phyloP scores from a whole-genome alignment of 805 yeast genomes.

The Ogataea polymorpha region DNA sequence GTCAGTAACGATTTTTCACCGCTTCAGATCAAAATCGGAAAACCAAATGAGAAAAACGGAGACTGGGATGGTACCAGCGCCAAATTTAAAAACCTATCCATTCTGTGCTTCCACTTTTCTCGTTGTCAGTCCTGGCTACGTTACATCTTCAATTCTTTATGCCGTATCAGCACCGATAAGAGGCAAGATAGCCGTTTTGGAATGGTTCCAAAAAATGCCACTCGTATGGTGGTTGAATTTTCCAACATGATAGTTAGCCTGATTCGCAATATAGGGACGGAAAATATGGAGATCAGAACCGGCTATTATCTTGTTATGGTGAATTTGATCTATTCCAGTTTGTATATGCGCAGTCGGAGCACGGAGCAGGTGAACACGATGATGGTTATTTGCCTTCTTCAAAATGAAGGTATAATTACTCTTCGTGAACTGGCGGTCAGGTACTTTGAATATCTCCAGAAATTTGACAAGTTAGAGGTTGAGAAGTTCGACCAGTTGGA shows the following conservation, averaged over 20 bases:
- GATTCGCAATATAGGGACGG: conserved; percentile 17
- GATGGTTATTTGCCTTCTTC: conserved; percentile 47
- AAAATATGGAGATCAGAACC: conserved; percentile 22
- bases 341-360: conserved; percentile 24
- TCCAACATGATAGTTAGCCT: conserved; percentile 19
- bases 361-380: conserved; percentile 36
- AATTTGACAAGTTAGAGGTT: conserved; percentile 17
- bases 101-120: conserved; percentile 49
- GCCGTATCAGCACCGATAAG: conserved; percentile 33
- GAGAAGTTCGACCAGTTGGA: conserved; percentile 18
- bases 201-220: conserved; percentile 26
- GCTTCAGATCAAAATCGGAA: conserved; percentile 41
- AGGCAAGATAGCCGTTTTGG: conserved; percentile 41
- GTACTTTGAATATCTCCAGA: conserved; percentile 24
- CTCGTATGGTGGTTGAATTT: conserved; percentile 26
- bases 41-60: conserved; percentile 36
- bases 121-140: conserved; percentile 44
- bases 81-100: conserved; percentile 59
- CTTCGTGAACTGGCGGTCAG: conserved; percentile 29
- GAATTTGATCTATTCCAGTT: conserved; percentile 25
- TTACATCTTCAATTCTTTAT: conserved; percentile 30
- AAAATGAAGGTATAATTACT: conserved; percentile 43
- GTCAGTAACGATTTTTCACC: conserved; percentile 36
- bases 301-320: conserved; percentile 27
- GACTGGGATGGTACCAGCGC: conserved; percentile 48